Evolutionary conservation across 2,329 filamentous ascomycete species (phyloP), one percentile per base, ranked within the genome.

Genomic region (Epicoccum nigrum): DNA sequence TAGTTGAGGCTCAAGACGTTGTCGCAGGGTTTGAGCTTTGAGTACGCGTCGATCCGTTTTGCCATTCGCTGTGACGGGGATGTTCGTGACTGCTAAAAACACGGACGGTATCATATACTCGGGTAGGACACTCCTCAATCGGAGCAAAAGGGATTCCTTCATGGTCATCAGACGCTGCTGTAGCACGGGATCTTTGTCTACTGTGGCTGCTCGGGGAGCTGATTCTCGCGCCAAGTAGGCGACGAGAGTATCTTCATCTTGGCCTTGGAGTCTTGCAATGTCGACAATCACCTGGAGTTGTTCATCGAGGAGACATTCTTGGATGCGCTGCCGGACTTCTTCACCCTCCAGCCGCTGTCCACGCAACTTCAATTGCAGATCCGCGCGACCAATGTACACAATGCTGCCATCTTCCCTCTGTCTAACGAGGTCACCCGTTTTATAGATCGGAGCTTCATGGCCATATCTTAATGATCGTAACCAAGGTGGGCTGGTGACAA

Each of bases 341-440:
- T 51, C 54, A n/a, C 58, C 47, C 43, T 66, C 61, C 27, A 66
- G 52, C 7, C 63, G 58, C 39, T 66, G 63, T 12, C 63, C 63
- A 19, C 47, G 73, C 20, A 76, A 61, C 32, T 65, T 64, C 35
- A 65, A 55, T 51, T 64, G 60, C 21, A 52, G 47, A 33, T 65
- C 62, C 34, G 54, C 42, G n/a, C 62, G 57, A 15, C 62, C 61
- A 25, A 60, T 48, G 35, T 59, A 64, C 12, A 55, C 45, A 32
- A 64, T 37, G 12, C 51, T 34, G 4, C 51, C 42, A 35, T 62
- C 60, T 0, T 79, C 63, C 2, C 81, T 79, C 44, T 94, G 81
- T 13, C 40, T 27, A 4, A 59, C 52, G 6, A 64, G 45, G 46
- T 59, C 55, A 12, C 57, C 57, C 11, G 56, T 53, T 32, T 54